These are phyloP conservation scores for Chaetomium strumarium DNA, from an alignment of 2,329 filamentous ascomycete genomes.

Conservation along the genomic window DNA sequence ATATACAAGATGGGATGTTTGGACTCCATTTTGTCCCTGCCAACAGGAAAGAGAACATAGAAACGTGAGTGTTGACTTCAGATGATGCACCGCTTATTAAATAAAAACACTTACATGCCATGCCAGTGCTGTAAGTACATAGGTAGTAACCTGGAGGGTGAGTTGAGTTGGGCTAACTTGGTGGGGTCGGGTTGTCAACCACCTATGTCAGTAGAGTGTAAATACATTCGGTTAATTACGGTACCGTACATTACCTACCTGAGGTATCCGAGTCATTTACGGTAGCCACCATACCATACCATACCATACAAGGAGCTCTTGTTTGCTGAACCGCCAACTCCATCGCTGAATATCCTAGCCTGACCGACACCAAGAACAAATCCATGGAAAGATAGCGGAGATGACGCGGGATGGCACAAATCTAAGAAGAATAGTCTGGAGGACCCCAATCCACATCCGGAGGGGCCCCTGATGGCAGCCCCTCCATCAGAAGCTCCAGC, in stretches of 20 bases:
- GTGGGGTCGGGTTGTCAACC: background rate
- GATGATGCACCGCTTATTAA: too few species aligned
- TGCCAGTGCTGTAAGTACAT: too few species aligned
- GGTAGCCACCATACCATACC: background rate
- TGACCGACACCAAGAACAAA: background rate
- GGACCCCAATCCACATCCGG: conserved; percentile 40
- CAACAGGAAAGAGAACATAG: too few species aligned
- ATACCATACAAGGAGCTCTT: background rate
- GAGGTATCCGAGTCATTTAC: background rate
- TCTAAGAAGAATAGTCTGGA: conserved; percentile 24
- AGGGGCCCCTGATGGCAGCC: conserved; percentile 33
- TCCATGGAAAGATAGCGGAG: background rate
- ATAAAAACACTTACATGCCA: too few species aligned
- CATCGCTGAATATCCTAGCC: conserved; percentile 1
- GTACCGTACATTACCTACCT: background rate
- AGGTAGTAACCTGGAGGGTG: too few species aligned
- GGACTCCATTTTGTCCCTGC: background rate
- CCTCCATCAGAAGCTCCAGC: conserved; percentile 48
- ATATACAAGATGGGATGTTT: background rate
- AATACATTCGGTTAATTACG: background rate
- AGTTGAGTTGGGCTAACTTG: background rate
- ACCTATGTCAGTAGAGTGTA: background rate
- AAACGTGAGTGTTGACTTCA: too few species aligned
- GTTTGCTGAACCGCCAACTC: conserved; percentile 1
- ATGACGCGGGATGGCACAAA: background rate